Evolutionary conservation across 148 eudicot species (phyloP).

Genomic region (Agrostemma githago): DNA sequence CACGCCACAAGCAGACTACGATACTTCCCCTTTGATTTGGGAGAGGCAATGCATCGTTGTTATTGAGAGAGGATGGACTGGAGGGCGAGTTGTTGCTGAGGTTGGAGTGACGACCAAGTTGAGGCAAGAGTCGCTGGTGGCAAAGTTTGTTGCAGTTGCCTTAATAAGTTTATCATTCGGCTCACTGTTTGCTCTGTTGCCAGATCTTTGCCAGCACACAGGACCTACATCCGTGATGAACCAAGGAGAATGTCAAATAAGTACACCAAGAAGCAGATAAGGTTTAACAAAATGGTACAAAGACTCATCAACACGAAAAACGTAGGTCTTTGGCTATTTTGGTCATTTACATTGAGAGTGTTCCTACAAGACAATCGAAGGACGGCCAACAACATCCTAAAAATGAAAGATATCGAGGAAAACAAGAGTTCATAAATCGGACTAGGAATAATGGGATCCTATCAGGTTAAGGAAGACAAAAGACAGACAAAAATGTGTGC

Average conservation of each 20-base stretch:
- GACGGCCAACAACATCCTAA: not conserved
- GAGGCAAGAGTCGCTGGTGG: conserved; percentile 39
- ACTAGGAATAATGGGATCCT: not conserved
- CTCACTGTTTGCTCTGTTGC: conserved; percentile 39
- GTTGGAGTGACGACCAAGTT: conserved; percentile 42
- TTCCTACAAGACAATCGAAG: not conserved
- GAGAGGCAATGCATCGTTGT: not conserved
- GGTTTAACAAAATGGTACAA: not conserved
- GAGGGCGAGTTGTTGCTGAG: conserved; percentile 37
- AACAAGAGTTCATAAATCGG: not conserved
- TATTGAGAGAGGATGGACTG: conserved; percentile 40
- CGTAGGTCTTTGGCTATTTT: too few relatives aligned
- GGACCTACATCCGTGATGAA: conserved; percentile 20
- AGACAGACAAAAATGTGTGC: not conserved
- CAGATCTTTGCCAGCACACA: conserved; percentile 41
- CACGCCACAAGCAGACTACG: not conserved
- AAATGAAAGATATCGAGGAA: not conserved
- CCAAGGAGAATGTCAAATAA: not conserved
- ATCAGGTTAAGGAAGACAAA: not conserved
- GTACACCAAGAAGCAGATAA: not conserved
- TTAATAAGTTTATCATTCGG: conserved; percentile 40
- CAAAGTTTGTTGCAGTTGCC: conserved; percentile 40
- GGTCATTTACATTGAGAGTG: not conserved
- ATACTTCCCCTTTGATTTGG: not conserved
- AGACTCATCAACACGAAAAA: not conserved